phyloP scores from a whole-genome alignment of 129 eudicot species.

The Dittrichia graveolens region DNA sequence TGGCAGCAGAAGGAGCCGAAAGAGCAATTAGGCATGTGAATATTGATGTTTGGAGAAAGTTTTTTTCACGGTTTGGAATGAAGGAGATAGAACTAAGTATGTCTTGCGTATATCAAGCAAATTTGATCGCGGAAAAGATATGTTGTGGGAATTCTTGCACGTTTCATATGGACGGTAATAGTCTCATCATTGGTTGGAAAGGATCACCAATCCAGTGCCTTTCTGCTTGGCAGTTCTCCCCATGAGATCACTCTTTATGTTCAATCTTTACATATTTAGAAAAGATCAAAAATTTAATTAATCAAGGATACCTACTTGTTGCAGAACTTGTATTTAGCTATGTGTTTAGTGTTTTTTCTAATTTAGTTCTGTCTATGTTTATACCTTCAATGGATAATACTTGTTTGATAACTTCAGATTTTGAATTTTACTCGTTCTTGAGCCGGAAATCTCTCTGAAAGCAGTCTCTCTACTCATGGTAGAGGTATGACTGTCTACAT shows the following conservation, averaged over 20 bases:
- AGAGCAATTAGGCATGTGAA: conserved; percentile 49
- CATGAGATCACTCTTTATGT: conserved; percentile 3
- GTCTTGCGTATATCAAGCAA: conserved; percentile 51
- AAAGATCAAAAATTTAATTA: background rate
- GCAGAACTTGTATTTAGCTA: background rate
- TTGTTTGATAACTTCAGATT: too few relatives aligned
- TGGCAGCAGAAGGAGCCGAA: conserved; percentile 56
- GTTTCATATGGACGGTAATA: conserved; percentile 43
- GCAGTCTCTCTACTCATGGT: too few relatives aligned
- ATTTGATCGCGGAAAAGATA: conserved; percentile 32
- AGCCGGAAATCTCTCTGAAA: too few relatives aligned
- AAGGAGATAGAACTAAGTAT: conserved; percentile 43
- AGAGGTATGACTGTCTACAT: too few relatives aligned
- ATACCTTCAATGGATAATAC: background rate
- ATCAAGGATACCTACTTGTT: background rate
- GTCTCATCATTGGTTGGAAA: conserved; percentile 62
- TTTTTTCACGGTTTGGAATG: conserved; percentile 50
- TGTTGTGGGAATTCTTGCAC: conserved; percentile 46
- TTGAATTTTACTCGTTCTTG: too few relatives aligned
- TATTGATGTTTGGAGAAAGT: conserved; percentile 58
- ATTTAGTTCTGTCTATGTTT: background rate
- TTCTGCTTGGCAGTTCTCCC: conserved; percentile 54
- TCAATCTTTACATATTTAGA: conserved; percentile 5
- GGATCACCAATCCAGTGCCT: conserved; percentile 50
- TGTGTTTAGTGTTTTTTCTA: conserved; percentile 4